phyloP scores from a whole-genome alignment of 148 eudicot species.

The Oxyria digyna region DNA sequence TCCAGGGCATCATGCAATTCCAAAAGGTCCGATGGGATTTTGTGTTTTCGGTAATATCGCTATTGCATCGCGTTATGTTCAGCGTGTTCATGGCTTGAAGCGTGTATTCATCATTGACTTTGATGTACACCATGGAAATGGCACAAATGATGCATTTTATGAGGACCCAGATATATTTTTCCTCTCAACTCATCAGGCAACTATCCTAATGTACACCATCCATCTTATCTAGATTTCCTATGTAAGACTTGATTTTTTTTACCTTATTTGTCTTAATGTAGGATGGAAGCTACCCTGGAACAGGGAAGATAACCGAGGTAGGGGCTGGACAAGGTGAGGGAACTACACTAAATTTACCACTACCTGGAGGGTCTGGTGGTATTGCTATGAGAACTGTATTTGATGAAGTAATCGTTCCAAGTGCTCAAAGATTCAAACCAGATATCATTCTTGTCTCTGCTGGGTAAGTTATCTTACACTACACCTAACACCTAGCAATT shows the following conservation, averaged over 20 bases:
- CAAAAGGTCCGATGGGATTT: slow-evolving; percentile 92
- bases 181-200: slow-evolving; percentile 91
- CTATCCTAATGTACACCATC: neutral
- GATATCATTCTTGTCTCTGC: slow-evolving; percentile 94
- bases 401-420: slow-evolving; percentile 71
- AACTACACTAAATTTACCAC: slow-evolving; percentile 67
- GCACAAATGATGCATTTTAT: slow-evolving; percentile 89
- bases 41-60: slow-evolving; percentile 95
- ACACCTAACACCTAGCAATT: no score
- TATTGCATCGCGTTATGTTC: slow-evolving; percentile 90
- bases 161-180: slow-evolving; percentile 87
- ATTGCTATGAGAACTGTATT: slow-evolving; percentile 71
- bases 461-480: slow-evolving; percentile 77
- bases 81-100: slow-evolving; percentile 66
- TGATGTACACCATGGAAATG: slow-evolving; percentile 98
- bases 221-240: neutral
- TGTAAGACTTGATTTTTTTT: neutral
- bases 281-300: slow-evolving; percentile 98
- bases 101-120: slow-evolving; percentile 89
- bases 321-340: slow-evolving; percentile 82
- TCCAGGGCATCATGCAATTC: slow-evolving; percentile 97
- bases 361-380: slow-evolving; percentile 92
- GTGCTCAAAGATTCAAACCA: slow-evolving; percentile 80
- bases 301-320: slow-evolving; percentile 70
- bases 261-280: slow-evolving; percentile 13